Evolutionary conservation across 192 early-diverging fungal species (phyloP).

Genomic region (Linnemannia zychae): DNA sequence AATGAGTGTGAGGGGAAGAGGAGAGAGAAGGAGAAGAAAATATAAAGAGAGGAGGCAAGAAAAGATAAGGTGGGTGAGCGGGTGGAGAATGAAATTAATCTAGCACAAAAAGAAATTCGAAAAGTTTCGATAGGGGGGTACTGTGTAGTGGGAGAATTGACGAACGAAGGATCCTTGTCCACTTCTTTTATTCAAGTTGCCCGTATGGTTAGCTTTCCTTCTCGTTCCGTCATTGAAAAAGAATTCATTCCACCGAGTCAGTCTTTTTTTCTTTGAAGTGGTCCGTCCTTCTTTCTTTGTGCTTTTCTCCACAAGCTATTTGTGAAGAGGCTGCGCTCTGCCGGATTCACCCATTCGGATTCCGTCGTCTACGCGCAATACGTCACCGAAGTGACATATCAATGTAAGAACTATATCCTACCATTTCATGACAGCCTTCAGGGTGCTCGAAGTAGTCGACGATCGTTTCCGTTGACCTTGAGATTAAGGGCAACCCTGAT

Average conservation of each 20-base stretch:
- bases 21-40: not conserved
- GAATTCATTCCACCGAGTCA: no score
- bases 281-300: not conserved
- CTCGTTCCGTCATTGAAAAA: no score
- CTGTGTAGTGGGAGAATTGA: not conserved
- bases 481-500: no score
- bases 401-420: no score
- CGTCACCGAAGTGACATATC: no score
- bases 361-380: not conserved
- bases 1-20: constrained; percentile 4
- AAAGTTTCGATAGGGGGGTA: not conserved
- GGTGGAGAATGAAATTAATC: not conserved
- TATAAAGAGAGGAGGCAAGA: not conserved
- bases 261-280: not conserved
- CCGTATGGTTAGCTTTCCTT: no score
- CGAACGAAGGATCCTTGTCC: no score
- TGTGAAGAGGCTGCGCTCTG: not conserved
- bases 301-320: not conserved
- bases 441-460: no score
- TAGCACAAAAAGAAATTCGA: not conserved
- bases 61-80: not conserved
- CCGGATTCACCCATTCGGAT: constrained; percentile 3
- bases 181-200: no score
- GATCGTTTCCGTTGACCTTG: no score
- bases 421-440: no score